Percentiles rank a stretch among this genome's conserved stretches.
Evolutionary conservation across 1,284 basidiomycete species (phyloP).

Genomic region (Baeospora myosura): DNA sequence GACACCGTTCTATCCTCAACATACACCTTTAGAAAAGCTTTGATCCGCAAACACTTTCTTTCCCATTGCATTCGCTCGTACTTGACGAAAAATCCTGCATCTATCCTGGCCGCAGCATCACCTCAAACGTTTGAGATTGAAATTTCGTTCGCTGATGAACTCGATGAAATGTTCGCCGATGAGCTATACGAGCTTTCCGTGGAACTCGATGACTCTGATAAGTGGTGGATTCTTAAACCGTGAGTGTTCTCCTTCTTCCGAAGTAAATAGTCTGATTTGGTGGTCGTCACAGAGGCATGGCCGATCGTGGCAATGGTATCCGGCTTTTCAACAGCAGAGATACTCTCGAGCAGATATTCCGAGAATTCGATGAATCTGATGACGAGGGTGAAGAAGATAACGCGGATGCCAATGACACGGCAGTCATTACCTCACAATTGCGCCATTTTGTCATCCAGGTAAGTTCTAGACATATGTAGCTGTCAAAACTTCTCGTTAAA

Average conservation of each 20-base stretch:
- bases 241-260: constrained; percentile 18
- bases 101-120: constrained; percentile 45
- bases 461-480: constrained; percentile 9
- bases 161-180: constrained; percentile 91
- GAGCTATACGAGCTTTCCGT: constrained; percentile 86
- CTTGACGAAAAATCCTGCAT: constrained; percentile 62
- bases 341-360: constrained; percentile 72
- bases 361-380: constrained; percentile 69
- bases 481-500: constrained; percentile 5
- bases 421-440: constrained; percentile 80
- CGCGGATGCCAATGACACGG: constrained; percentile 32
- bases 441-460: constrained; percentile 97
- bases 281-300: constrained; percentile 44
- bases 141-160: constrained; percentile 87
- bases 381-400: constrained; percentile 20
- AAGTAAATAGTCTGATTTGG: constrained; percentile 5
- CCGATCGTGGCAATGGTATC: constrained; percentile 94
- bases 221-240: constrained; percentile 95
- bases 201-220: constrained; percentile 45
- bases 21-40: constrained; percentile 85
- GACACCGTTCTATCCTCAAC: constrained; percentile 65
- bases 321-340: constrained; percentile 81
- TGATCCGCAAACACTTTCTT: constrained; percentile 90
- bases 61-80: constrained; percentile 73
- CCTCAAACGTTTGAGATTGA: constrained; percentile 88